Base-by-base conservation (phyloP, 1,284 basidiomycete genomes). In the Waitea zeae region DNA sequence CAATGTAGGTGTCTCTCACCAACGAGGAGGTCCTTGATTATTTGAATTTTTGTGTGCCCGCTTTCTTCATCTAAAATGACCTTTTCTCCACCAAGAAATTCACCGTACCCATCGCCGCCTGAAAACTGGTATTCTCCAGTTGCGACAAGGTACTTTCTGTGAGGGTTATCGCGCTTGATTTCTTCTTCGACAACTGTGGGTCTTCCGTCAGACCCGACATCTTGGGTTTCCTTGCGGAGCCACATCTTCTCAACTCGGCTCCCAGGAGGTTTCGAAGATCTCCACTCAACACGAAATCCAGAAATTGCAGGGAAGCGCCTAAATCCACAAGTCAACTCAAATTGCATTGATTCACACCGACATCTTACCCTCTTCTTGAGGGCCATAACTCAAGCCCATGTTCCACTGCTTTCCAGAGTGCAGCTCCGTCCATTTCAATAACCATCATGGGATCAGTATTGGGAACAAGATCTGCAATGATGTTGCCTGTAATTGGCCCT, bases 391-490 rank as follows among this genome's bases (percentile, higher is more conserved):
- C 51, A 17, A 68, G 45, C 0, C 57, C 57, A 27, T 54, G 53
- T 44, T 68, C 65, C 15, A 68, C 40, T 1, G 58, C 56, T 34
- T 58, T 57, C 58, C 61, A 62, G 18, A 66, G 59, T 5, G 57
- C 56, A 40, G 54, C 48, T 0, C 64, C 64, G 38, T 59, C 58
- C 15, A 68, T 52, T 51, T 62, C 59, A 27, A 63, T 46, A 28
- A 64, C 62, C 3, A 68, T 60, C 4, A 61, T 54, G 0, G 64
- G 56, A 40, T 68, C 65, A 26, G 64, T 61, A 37, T 67, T 67
- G 0, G 65, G 64, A 38, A 67, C 43, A 24, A 68, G 64, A 39
- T 65, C 64, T 15, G 57, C 34, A 17, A 59, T 42, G 36, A 66
- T 62, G 1, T 61, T 60, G 0, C 67, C 45, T 1, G 59, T 61